Evolutionary conservation across 2,329 filamentous ascomycete species (phyloP), one percentile per base, ranked within the genome.

Genomic region (Phaeosphaeriaceae sp.): DNA sequence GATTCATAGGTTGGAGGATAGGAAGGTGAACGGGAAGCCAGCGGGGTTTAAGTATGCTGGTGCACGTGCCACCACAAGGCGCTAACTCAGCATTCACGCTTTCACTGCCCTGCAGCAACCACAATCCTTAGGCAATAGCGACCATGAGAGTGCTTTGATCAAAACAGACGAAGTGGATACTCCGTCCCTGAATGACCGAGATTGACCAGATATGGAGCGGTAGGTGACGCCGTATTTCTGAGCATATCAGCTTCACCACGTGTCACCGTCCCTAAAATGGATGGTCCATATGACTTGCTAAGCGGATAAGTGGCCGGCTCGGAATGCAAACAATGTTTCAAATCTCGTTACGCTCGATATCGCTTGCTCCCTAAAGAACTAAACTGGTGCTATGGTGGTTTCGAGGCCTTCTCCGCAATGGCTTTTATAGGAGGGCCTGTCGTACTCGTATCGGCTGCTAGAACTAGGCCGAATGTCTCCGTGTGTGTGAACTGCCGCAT

Each of bases 1-100:
- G 57, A 69, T 62, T 66, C 68, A 72, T 72, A 67, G 58, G 66
- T 72, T 57, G 61, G 49, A 57, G 63, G 60, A 64, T 55, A 56
- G 60, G 52, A 63, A 59, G 63, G 57, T 67, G 59, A 63, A 61
- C 66, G 66, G 59, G 58, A 54, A 58, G 66, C 18, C 33, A 52
- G 49, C 46, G 54, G 23, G 23, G 43, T 42, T 62, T 62, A 61
- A 56, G 51, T 60, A 61, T n/a, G 4, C 16, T 7, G 11, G 34
- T 28, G 37, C 46, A 42, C 36, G 36, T 12, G 20, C 36, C 21
- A 17, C 34, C 42, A 34, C 28, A 32, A 33, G 50, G 55, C 49
- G 48, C 52, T 62, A 63, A 53, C 54, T 56, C 52, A 50, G 52
- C 37, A 29, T n/a, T 40, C 37, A 40, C 23, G 37, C 50, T 50